Evolutionary conservation across 371 early-diverging fungal genomes (phyloP).

Genomic region (Mucor saturninus): DNA sequence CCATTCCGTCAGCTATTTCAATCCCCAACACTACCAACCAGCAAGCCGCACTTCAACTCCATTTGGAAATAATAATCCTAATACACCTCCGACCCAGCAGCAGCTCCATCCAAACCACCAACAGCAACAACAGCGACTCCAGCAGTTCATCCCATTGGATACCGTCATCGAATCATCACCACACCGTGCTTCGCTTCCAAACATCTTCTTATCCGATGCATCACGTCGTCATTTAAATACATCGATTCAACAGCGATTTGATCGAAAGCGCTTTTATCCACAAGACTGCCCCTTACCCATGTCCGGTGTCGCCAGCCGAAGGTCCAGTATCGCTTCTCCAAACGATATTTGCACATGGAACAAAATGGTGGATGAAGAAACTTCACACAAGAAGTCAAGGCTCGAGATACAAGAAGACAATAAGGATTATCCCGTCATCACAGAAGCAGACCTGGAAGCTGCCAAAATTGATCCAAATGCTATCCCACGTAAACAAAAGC

Average conservation of each 20-base stretch:
- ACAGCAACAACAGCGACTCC: constrained; percentile 1
- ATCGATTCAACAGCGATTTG: constrained; percentile 6
- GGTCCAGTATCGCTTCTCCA: constrained; percentile 23
- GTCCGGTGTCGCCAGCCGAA: constrained; percentile 24
- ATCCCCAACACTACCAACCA: not conserved
- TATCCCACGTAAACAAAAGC: constrained; percentile 66
- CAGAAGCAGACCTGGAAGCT: constrained; percentile 40
- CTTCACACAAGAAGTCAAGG: not conserved
- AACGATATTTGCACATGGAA: constrained; percentile 31
- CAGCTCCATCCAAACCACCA: constrained; percentile 1
- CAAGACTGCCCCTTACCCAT: constrained; percentile 29
- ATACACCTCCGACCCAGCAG: not conserved
- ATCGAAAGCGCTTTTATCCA: constrained; percentile 23
- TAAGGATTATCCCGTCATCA: constrained; percentile 36
- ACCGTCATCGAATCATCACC: not conserved
- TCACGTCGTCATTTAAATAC: not conserved
- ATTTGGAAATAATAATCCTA: too few relatives aligned
- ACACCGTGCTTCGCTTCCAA: constrained; percentile 33
- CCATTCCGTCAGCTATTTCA: not conserved
- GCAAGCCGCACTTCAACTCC: too few relatives aligned
- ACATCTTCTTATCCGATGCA: constrained; percentile 22
- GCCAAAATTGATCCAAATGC: constrained; percentile 39
- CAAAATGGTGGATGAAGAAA: constrained; percentile 7
- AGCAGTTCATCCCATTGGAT: not conserved
- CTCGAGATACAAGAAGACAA: constrained; percentile 3